Percentiles rank a stretch among this genome's conserved stretches.
These are phyloP conservation scores for Penicillium sp. DNA, from an alignment of 2,329 filamentous ascomycete species.

Conservation along the genomic window DNA sequence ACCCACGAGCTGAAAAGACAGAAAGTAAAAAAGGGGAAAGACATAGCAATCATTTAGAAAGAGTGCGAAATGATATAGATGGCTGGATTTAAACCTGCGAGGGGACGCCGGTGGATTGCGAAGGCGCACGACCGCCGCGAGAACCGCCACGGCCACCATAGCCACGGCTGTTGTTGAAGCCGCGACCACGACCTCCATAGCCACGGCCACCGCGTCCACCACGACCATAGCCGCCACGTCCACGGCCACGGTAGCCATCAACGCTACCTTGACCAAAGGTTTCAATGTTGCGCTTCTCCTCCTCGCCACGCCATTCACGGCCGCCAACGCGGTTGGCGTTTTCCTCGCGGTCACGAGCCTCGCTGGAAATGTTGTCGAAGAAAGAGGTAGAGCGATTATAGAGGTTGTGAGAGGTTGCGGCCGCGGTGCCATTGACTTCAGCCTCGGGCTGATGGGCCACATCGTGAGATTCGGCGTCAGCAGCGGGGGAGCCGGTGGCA, in stretches of 20 bases:
- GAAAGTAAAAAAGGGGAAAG: slow-evolving; percentile 18
- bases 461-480: slow-evolving; percentile 55
- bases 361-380: slow-evolving; percentile 97
- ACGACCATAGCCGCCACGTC: slow-evolving; percentile 60
- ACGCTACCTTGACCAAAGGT: slow-evolving; percentile 97
- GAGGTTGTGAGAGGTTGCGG: slow-evolving; percentile 49
- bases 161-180: slow-evolving; percentile 49
- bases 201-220: slow-evolving; percentile 54
- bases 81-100: slow-evolving; percentile 34
- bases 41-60: slow-evolving; percentile 28
- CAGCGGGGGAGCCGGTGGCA: slow-evolving; percentile 71
- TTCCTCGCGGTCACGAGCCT: slow-evolving; percentile 84
- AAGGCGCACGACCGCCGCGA: slow-evolving; percentile 43
- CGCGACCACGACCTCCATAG: slow-evolving; percentile 38
- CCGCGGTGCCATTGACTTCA: slow-evolving; percentile 35
- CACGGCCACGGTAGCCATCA: slow-evolving; percentile 81
- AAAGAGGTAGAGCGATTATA: slow-evolving; percentile 93
- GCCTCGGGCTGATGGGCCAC: slow-evolving; percentile 44
- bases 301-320: slow-evolving; percentile 86
- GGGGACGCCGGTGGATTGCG: slow-evolving; percentile 46
- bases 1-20: slow-evolving; percentile 26
- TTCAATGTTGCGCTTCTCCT: slow-evolving; percentile 94
- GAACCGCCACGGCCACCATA: slow-evolving; percentile 44
- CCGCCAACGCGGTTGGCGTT: slow-evolving; percentile 71
- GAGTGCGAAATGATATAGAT: slow-evolving; percentile 18